Evolutionary conservation across 192 early-diverging fungal genomes (phyloP).

Genomic region (Chytriomyces hyalinus): DNA sequence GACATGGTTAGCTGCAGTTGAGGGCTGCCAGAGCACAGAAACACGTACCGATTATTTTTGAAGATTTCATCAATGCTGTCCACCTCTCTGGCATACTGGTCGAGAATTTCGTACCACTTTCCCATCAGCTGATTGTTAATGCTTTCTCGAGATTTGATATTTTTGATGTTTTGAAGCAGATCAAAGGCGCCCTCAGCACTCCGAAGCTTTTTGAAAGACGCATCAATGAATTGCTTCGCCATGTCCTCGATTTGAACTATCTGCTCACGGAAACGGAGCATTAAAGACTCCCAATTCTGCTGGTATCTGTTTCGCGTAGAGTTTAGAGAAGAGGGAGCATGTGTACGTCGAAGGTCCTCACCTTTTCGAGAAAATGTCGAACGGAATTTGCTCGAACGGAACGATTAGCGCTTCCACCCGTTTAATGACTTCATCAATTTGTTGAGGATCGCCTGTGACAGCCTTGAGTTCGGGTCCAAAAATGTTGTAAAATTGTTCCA

Average conservation of each 20-base stretch:
- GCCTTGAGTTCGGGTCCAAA: constrained; percentile 71
- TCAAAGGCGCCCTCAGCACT: constrained; percentile 70
- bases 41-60: constrained; percentile 55
- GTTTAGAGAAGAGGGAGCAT: neutral
- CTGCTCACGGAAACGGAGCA: constrained; percentile 69
- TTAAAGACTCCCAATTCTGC: constrained; percentile 62
- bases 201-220: constrained; percentile 66
- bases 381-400: constrained; percentile 63
- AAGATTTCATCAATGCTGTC: constrained; percentile 70
- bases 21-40: too few species aligned
- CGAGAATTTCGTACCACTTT: constrained; percentile 70
- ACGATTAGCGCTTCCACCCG: constrained; percentile 65
- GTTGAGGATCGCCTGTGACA: constrained; percentile 68
- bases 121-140: constrained; percentile 72
- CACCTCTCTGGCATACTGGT: constrained; percentile 66
- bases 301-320: constrained; percentile 48
- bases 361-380: constrained; percentile 68
- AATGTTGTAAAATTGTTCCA: constrained; percentile 73
- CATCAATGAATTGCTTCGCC: constrained; percentile 73
- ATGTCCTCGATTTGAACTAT: constrained; percentile 71
- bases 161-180: constrained; percentile 69
- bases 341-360: constrained; percentile 15
- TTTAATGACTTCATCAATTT: constrained; percentile 72
- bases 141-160: constrained; percentile 62
- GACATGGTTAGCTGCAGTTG: neutral